phyloP scores from a whole-genome alignment of 192 early-diverging fungal species.

The Dissophora globulifera region DNA sequence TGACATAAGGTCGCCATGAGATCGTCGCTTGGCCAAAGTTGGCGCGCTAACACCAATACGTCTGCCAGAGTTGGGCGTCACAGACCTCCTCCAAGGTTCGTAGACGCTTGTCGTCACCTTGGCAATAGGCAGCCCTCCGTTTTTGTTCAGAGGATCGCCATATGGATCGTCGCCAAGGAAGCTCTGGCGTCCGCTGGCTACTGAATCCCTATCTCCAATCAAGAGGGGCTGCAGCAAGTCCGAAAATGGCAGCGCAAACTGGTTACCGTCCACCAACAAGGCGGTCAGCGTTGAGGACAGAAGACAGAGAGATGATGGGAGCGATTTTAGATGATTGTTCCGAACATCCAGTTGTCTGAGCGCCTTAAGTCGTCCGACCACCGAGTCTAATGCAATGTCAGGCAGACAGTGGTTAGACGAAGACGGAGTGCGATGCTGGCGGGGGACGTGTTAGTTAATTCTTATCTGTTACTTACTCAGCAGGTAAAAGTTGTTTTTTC shows the following conservation, averaged over 20 bases:
- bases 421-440: neutral
- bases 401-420: too few relatives aligned
- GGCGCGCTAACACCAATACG: constrained; percentile 14
- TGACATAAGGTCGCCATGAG: constrained; percentile 39
- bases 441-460: neutral
- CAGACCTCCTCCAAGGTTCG: constrained; percentile 39
- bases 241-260: constrained; percentile 45
- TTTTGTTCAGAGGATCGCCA: constrained; percentile 9
- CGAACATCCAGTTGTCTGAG: constrained; percentile 46
- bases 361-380: constrained; percentile 30
- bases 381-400: too few relatives aligned
- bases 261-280: constrained; percentile 50
- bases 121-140: neutral
- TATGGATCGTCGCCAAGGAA: constrained; percentile 46
- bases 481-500: constrained; percentile 42
- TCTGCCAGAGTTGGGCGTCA: neutral
- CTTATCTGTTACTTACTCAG: constrained; percentile 31
- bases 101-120: constrained; percentile 3
- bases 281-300: constrained; percentile 31
- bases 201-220: constrained; percentile 7
- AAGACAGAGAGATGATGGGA: constrained; percentile 38
- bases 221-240: constrained; percentile 47
- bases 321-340: constrained; percentile 41
- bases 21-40: constrained; percentile 22
- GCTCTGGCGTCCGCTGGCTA: constrained; percentile 6